Percentiles rank a stretch among this genome's conserved stretches.
Conservation (phyloP, 2,329 filamentous ascomycete genomes). For the Diaporthe citriasiana region DNA sequence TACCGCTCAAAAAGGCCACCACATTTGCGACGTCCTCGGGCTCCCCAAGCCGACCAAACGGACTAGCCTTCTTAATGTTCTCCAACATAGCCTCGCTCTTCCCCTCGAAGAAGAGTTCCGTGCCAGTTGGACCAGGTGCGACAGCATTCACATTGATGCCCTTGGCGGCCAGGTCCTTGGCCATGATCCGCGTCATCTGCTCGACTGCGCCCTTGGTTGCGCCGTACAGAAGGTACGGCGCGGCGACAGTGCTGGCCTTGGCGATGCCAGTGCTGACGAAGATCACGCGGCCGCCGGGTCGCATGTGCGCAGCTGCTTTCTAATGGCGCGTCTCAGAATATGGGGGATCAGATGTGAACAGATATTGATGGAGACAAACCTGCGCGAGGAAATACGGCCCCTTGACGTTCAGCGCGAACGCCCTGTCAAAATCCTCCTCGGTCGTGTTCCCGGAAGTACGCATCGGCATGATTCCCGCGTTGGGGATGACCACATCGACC, state of each 20-base stretch:
- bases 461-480: conserved; percentile 67
- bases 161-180: conserved; percentile 67
- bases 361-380: conserved; percentile 45
- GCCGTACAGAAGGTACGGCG: conserved; percentile 65
- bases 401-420: conserved; percentile 69
- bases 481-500: conserved; percentile 72
- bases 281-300: conserved; percentile 62
- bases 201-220: conserved; percentile 72
- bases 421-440: conserved; percentile 64
- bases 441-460: conserved; percentile 63
- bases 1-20: conserved; percentile 58
- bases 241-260: conserved; percentile 54
- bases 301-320: conserved; percentile 67
- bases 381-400: conserved; percentile 67
- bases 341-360: rapidly evolving
- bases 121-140: conserved; percentile 62
- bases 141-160: conserved; percentile 63
- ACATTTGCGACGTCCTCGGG: conserved; percentile 65
- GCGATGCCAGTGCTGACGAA: conserved; percentile 63
- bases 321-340: conserved; percentile 46
- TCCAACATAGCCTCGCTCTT: conserved; percentile 63
- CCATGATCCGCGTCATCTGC: conserved; percentile 67
- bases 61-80: conserved; percentile 56
- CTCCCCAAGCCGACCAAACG: conserved; percentile 61
- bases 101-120: conserved; percentile 67